Evolutionary conservation across 108 stramenopile genomes (phyloP).

Genomic region (Cafeteria roenbergensis): DNA sequence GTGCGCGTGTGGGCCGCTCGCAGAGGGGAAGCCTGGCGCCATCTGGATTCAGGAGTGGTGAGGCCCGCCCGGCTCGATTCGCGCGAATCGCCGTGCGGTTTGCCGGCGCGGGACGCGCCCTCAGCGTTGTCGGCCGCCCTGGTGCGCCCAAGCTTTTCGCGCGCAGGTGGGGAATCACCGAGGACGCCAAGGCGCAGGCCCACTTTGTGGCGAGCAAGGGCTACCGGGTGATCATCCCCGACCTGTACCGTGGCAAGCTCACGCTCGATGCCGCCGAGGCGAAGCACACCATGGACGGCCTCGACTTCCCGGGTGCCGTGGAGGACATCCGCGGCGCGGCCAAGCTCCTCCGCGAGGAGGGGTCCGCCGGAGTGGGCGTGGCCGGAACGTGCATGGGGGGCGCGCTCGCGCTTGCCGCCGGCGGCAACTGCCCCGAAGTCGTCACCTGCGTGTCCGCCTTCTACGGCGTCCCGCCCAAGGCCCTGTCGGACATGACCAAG

Average conservation of each 20-base stretch:
- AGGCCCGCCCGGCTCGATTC: no score
- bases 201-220: slow-evolving; percentile 14
- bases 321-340: slow-evolving; percentile 20
- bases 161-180: slow-evolving; percentile 29
- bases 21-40: slow-evolving; percentile 5
- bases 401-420: slow-evolving; percentile 17
- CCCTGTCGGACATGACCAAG: slow-evolving; percentile 2
- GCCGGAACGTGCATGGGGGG: slow-evolving; percentile 34
- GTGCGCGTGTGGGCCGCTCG: no score
- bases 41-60: slow-evolving; percentile 31
- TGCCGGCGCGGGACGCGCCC: no score
- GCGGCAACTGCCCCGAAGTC: slow-evolving; percentile 1
- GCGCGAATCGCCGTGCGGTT: no score
- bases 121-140: no score
- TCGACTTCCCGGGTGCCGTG: slow-evolving; percentile 25
- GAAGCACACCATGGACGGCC: slow-evolving; percentile 21
- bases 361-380: slow-evolving; percentile 17
- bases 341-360: slow-evolving; percentile 6
- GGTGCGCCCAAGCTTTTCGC: no score
- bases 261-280: slow-evolving; percentile 25
- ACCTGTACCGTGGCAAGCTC: slow-evolving; percentile 30
- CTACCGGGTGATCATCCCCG: slow-evolving; percentile 18
- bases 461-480: slow-evolving; percentile 18
- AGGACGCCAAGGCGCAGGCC: slow-evolving; percentile 16
- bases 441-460: slow-evolving; percentile 15